Conservation (phyloP, 345 rosid genomes). For the Citrus maxima region DNA sequence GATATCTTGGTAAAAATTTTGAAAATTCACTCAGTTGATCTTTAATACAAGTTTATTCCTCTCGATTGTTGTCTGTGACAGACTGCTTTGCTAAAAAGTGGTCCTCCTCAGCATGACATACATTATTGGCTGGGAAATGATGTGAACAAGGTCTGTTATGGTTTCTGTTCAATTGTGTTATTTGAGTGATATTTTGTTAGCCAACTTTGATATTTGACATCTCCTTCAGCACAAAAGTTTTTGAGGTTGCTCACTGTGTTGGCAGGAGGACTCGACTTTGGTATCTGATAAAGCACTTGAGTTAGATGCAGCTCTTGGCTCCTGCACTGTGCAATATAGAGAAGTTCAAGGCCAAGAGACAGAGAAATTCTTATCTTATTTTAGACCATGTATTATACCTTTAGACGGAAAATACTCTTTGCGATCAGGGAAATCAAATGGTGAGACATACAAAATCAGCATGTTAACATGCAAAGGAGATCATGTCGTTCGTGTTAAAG, state of each 20-base stretch:
- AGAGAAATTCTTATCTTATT: conserved; percentile 71
- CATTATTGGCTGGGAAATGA: conserved; percentile 86
- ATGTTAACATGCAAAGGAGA: conserved; percentile 75
- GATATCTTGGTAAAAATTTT: background rate
- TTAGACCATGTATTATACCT: conserved; percentile 86
- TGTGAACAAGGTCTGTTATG: conserved; percentile 44
- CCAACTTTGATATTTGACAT: background rate
- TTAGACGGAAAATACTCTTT: conserved; percentile 57
- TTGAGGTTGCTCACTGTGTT: conserved; percentile 15
- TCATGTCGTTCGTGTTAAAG: conserved; percentile 79
- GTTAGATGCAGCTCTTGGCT: conserved; percentile 72
- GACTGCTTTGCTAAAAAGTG: conserved; percentile 55
- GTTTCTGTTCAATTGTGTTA: background rate
- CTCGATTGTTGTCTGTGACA: conserved; percentile 24
- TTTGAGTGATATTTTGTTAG: background rate
- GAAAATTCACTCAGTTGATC: background rate
- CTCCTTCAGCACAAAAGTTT: conserved; percentile 10
- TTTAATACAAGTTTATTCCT: background rate
- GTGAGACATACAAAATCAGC: conserved; percentile 44
- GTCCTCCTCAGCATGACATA: conserved; percentile 54
- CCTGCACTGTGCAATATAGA: conserved; percentile 77
- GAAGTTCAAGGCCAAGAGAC: conserved; percentile 92
- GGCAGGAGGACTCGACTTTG: conserved; percentile 58
- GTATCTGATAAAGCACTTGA: conserved; percentile 81
- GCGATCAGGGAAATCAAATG: conserved; percentile 23